Base-by-base conservation (phyloP, 257 asterid species). In the Gentiana macrophylla region DNA sequence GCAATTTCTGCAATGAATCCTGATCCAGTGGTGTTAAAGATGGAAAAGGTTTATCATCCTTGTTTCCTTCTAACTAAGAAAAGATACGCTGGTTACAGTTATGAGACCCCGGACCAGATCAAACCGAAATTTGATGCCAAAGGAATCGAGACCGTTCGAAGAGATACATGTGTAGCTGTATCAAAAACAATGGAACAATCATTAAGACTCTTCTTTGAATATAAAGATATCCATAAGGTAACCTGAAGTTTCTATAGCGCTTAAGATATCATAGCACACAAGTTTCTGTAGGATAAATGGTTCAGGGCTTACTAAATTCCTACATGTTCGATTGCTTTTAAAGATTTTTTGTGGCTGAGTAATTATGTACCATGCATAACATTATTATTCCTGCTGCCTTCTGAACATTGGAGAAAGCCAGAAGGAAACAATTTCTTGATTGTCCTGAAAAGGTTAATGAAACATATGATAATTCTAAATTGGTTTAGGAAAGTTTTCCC, bases 51-150 rank as follows among this genome's bases (percentile, higher is more conserved):
- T 60, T 91, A 91, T 65, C 62, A 79, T 64, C 94, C 98, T 12
- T 91, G 96, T 71, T 91, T 91, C 77, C 95, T 91, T 69, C 94
- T 91, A 57, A 87, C 98, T 57, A 91, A 91, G 80, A 91, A 91
- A 74, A 84, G 96, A 50, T 90, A 90, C 62, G 96, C 87, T 70
- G 98, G 98, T 57, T 90, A 90, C 60, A 90, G 98, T 72, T 90
- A 80, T 33, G 96, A 90, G 80, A 86, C 74, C 68, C 79, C 89
- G 52, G 87, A 73, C 51, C 98, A 90, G 77, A 74, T 63, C 67
- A 74, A 71, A 58, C 96, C 98, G 37, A 73, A 59, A 57, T 90
- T 90, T 74, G 96, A 90, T 76, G 98, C 98, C 52, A 90, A 90
- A 79, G 98, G 98, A 45, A 86, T 84, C 53, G 98, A 90, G 83